A percentile compares a stretch with the other conserved stretches of the same genome.
phyloP scores from a whole-genome alignment of 179 eudicot species.

The Spinacia oleracea region DNA sequence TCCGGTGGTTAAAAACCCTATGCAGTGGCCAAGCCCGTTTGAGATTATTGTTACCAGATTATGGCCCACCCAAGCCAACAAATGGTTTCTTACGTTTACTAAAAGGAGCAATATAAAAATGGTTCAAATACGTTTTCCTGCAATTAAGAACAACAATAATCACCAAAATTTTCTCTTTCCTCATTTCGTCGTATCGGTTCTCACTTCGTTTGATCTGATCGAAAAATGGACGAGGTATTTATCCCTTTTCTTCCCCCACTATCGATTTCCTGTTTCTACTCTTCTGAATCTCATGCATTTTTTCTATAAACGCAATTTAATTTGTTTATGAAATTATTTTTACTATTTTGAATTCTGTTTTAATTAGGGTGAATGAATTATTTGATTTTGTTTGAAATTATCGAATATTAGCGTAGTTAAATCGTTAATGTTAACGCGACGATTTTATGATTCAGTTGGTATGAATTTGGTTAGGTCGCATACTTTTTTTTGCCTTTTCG shows the following conservation, averaged over 20 bases:
- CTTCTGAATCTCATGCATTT: neutral
- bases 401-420: neutral
- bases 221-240: slow-evolving; percentile 34
- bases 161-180: slow-evolving; percentile 1
- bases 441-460: neutral
- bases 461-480: neutral
- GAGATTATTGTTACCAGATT: neutral
- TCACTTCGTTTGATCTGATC: slow-evolving; percentile 27
- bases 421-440: neutral
- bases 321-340: neutral
- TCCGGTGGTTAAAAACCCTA: no score
- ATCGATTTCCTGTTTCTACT: neutral
- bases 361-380: neutral
- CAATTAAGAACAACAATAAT: neutral
- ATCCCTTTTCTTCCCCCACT: no score
- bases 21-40: neutral
- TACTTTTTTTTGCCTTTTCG: neutral
- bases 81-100: no score
- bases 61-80: neutral
- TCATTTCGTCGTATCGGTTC: neutral
- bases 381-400: neutral
- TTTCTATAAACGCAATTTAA: neutral
- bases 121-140: neutral
- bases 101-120: neutral
- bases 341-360: neutral